These are phyloP conservation scores for Boletus rubroflammeus DNA, from an alignment of 768 basidiomycete species.

Conservation along the genomic window DNA sequence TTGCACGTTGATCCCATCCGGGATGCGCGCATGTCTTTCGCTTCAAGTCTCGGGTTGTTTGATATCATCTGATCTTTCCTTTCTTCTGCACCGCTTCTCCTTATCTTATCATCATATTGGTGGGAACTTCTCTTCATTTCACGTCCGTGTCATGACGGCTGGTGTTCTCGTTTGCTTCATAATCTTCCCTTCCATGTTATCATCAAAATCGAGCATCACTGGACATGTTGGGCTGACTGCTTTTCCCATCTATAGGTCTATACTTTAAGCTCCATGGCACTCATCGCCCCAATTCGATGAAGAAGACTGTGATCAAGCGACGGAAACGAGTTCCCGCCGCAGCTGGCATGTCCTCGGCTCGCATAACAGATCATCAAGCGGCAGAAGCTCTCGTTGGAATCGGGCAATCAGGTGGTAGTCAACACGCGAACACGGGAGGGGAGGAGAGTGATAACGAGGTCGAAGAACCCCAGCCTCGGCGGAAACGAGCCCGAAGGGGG, in stretches of 20 bases:
- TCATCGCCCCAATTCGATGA: constrained; percentile 97
- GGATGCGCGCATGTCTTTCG: constrained; percentile 16
- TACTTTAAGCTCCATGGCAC: constrained; percentile 99
- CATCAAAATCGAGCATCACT: background rate
- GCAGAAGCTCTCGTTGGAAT: constrained; percentile 87
- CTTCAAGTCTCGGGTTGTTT: constrained; percentile 15
- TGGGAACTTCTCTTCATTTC: constrained; percentile 17
- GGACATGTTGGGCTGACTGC: constrained; percentile 11
- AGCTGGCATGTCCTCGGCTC: constrained; percentile 40
- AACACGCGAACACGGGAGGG: constrained; percentile 33
- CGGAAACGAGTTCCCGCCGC: constrained; percentile 96
- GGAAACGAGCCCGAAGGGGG: constrained; percentile 51
- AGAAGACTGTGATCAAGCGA: constrained; percentile 98
- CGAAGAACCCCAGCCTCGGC: constrained; percentile 49
- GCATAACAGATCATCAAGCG: constrained; percentile 81
- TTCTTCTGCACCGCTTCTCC: constrained; percentile 6
- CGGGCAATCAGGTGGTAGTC: constrained; percentile 47
- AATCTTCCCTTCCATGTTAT: background rate
- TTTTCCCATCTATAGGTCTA: constrained; percentile 55
- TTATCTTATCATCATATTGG: constrained; percentile 27
- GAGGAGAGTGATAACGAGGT: constrained; percentile 41
- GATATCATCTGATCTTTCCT: constrained; percentile 20
- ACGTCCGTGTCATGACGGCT: background rate
- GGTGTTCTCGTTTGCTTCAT: background rate
- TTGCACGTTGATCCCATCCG: constrained; percentile 22